These are phyloP conservation scores for Penicillium ucsense DNA, from an alignment of 495 filamentous ascomycete species.

Conservation along the genomic window DNA sequence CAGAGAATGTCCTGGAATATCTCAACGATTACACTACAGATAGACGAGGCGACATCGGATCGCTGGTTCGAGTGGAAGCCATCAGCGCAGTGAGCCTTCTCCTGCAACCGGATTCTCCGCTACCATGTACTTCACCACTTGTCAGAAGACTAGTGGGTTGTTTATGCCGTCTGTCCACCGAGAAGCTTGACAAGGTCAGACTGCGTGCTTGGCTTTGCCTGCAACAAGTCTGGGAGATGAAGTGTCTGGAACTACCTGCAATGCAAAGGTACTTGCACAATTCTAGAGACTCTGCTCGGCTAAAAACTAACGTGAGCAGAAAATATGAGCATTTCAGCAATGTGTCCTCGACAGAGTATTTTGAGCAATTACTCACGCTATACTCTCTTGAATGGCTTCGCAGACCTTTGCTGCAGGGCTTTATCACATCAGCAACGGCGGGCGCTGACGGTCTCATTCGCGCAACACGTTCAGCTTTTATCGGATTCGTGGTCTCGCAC, in stretches of 20 bases:
- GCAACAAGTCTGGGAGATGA: slow-evolving; percentile 29
- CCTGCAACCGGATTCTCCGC: slow-evolving; percentile 13
- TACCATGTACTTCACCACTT: slow-evolving; percentile 7
- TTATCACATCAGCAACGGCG: slow-evolving; percentile 70
- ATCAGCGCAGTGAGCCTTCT: slow-evolving; percentile 47
- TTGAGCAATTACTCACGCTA: slow-evolving; percentile 32
- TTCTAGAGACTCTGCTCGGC: not conserved
- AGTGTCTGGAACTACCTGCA: slow-evolving; percentile 20
- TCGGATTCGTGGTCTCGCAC: slow-evolving; percentile 30
- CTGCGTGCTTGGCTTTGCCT: slow-evolving; percentile 50
- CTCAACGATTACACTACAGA: slow-evolving; percentile 86
- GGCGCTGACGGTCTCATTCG: slow-evolving; percentile 76
- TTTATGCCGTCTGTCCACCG: slow-evolving; percentile 62
- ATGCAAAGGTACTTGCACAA: slow-evolving; percentile 20
- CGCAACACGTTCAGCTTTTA: slow-evolving; percentile 60
- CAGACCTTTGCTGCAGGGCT: slow-evolving; percentile 55
- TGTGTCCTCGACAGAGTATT: slow-evolving; percentile 34
- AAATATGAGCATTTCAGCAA: slow-evolving; percentile 37
- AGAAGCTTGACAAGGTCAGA: slow-evolving; percentile 85
- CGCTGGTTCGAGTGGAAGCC: slow-evolving; percentile 68
- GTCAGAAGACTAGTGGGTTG: slow-evolving; percentile 25
- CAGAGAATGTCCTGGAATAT: slow-evolving; percentile 31
- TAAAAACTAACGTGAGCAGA: slow-evolving; percentile 20
- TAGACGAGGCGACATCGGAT: slow-evolving; percentile 80
- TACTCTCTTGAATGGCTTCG: slow-evolving; percentile 30